Conservation (phyloP, 140 eudicot genomes). For the Stevia rebaudiana region DNA sequence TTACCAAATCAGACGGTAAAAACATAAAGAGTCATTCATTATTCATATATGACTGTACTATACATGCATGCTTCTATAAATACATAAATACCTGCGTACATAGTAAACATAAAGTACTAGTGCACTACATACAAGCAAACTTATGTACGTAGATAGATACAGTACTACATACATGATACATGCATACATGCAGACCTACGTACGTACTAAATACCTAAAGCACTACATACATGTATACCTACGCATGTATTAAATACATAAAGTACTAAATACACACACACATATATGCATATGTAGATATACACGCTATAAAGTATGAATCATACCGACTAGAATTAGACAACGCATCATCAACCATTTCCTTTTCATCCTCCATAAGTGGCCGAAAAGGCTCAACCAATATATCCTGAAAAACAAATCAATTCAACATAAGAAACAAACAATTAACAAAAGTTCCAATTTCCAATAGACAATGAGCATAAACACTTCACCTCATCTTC, state of each 20-base stretch:
- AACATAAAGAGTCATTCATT: not conserved
- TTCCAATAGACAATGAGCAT: not conserved
- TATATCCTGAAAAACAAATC: slow-evolving; percentile 40
- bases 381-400: slow-evolving; percentile 53
- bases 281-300: not conserved
- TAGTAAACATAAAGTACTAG: no score
- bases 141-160: no score
- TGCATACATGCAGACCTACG: not conserved
- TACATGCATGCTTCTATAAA: not conserved
- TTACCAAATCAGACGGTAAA: not conserved
- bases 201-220: not conserved
- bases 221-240: not conserved
- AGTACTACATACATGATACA: not conserved
- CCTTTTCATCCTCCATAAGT: slow-evolving; percentile 57
- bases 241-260: not conserved
- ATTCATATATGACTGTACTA: not conserved
- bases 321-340: slow-evolving; percentile 57
- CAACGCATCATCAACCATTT: slow-evolving; percentile 50
- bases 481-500: slow-evolving; percentile 37
- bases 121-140: not conserved
- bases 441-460: not conserved
- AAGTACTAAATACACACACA: not conserved
- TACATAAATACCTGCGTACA: not conserved
- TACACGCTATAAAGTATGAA: not conserved
- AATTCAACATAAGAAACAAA: slow-evolving; percentile 7